phyloP scores from a whole-genome alignment of 306 rosid genomes.

The Corylus avellana region DNA sequence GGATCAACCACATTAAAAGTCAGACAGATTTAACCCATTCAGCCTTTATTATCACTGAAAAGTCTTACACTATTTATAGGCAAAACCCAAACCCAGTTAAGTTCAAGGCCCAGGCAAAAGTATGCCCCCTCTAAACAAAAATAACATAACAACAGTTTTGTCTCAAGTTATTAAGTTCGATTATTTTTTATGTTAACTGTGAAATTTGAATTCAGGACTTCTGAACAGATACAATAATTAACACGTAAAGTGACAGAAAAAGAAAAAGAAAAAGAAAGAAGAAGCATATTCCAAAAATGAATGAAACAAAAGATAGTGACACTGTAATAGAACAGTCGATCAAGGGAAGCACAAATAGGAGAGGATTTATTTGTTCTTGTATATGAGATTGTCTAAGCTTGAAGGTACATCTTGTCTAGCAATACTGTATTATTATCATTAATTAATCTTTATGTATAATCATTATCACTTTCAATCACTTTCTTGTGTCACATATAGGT shows the following conservation, averaged over 20 bases:
- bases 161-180: neutral
- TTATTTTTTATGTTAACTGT: neutral
- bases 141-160: neutral
- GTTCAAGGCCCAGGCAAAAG: neutral
- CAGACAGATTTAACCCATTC: neutral
- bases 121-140: neutral
- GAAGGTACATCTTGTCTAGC: slow-evolving; percentile 61
- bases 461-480: slow-evolving; percentile 45
- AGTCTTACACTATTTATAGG: neutral
- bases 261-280: neutral
- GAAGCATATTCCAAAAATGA: slow-evolving; percentile 45
- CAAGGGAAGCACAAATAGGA: slow-evolving; percentile 27
- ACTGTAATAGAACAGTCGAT: slow-evolving; percentile 28
- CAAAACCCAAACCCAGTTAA: neutral
- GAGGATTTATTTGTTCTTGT: slow-evolving; percentile 18
- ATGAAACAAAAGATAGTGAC: slow-evolving; percentile 56
- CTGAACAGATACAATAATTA: slow-evolving; percentile 34
- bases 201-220: slow-evolving; percentile 28
- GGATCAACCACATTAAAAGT: neutral
- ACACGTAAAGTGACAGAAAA: slow-evolving; percentile 26
- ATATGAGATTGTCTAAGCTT: slow-evolving; percentile 41
- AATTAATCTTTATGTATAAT: slow-evolving; percentile 33
- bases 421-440: slow-evolving; percentile 44
- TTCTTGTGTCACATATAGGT: slow-evolving; percentile 50
- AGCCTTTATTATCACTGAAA: neutral